Percentiles rank a stretch among this genome's conserved stretches.
phyloP scores from a whole-genome alignment of 805 yeast genomes.

The Ogataea kodamae region DNA sequence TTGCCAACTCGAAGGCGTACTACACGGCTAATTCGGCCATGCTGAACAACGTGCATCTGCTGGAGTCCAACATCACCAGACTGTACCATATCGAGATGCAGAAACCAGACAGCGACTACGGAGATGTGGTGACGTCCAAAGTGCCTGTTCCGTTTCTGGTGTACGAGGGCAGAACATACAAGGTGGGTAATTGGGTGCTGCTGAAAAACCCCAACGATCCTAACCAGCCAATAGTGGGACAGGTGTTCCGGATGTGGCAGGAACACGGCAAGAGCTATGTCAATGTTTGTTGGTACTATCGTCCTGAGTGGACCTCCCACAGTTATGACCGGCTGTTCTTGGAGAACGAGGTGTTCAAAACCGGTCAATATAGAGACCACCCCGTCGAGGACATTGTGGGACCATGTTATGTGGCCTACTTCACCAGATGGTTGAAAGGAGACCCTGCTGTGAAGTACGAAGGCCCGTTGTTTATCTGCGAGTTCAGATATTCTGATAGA shows the following conservation, averaged over 20 bases:
- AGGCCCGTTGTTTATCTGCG: constrained; percentile 89
- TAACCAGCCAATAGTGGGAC: constrained; percentile 88
- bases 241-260: constrained; percentile 89
- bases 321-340: constrained; percentile 84
- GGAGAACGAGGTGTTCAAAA: constrained; percentile 92
- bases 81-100: constrained; percentile 65
- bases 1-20: constrained; percentile 68
- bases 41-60: constrained; percentile 55
- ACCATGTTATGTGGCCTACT: constrained; percentile 91
- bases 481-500: constrained; percentile 86
- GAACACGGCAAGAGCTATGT: constrained; percentile 81
- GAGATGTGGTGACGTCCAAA: constrained; percentile 47
- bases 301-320: constrained; percentile 98
- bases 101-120: constrained; percentile 77
- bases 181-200: constrained; percentile 94
- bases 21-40: constrained; percentile 56
- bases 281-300: constrained; percentile 95
- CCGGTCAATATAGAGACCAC: constrained; percentile 96
- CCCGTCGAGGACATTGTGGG: constrained; percentile 83
- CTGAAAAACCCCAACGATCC: constrained; percentile 84
- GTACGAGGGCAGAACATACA: constrained; percentile 67
- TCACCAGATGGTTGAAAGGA: constrained; percentile 92
- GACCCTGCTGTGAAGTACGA: constrained; percentile 80
- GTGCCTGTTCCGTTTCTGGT: constrained; percentile 78
- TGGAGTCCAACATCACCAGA: constrained; percentile 59